Percentiles rank a stretch among this genome's conserved stretches.
Evolutionary conservation across 2,329 filamentous ascomycete species (phyloP).

Genomic region (Setomelanomma holmii): DNA sequence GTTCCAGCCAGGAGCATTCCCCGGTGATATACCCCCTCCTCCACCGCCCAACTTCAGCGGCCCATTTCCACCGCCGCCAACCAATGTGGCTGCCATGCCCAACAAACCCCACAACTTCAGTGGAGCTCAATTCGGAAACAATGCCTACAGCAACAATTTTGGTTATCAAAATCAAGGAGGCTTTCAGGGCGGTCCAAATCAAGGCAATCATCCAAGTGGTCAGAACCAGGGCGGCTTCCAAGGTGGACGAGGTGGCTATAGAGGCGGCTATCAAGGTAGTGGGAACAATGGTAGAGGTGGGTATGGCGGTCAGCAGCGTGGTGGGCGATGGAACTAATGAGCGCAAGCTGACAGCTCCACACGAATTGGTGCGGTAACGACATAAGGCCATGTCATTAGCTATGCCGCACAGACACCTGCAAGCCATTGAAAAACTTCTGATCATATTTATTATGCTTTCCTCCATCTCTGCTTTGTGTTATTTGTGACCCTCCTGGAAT

Average conservation of each 20-base stretch:
- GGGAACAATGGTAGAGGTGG: conserved; percentile 23
- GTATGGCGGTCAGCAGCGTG: conserved; percentile 22
- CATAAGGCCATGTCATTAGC: too few relatives aligned
- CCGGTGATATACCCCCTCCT: conserved; percentile 27
- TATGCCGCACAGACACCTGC: too few relatives aligned
- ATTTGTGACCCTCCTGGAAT: not conserved
- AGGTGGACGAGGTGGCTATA: conserved; percentile 25
- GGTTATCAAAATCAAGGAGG: conserved; percentile 14
- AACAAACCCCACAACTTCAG: conserved; percentile 16
- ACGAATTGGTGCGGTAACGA: too few relatives aligned
- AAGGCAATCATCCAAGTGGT: not conserved
- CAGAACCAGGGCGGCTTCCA: conserved; percentile 18
- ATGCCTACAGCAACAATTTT: conserved; percentile 9
- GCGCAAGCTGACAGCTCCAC: too few relatives aligned
- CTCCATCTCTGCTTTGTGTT: too few relatives aligned
- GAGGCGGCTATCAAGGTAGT: conserved; percentile 16
- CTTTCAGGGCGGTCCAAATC: not conserved
- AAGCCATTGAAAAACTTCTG: too few relatives aligned
- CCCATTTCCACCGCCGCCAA: conserved; percentile 27
- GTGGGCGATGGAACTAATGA: conserved; percentile 19
- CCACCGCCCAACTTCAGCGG: conserved; percentile 33
- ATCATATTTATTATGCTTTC: too few relatives aligned
- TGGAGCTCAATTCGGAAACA: conserved; percentile 8
- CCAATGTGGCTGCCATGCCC: conserved; percentile 21
- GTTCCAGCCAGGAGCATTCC: conserved; percentile 20